These are phyloP conservation scores for Neostapfia colusana DNA, from an alignment of 176 grass and related monocot genomes.

Conservation along the genomic window DNA sequence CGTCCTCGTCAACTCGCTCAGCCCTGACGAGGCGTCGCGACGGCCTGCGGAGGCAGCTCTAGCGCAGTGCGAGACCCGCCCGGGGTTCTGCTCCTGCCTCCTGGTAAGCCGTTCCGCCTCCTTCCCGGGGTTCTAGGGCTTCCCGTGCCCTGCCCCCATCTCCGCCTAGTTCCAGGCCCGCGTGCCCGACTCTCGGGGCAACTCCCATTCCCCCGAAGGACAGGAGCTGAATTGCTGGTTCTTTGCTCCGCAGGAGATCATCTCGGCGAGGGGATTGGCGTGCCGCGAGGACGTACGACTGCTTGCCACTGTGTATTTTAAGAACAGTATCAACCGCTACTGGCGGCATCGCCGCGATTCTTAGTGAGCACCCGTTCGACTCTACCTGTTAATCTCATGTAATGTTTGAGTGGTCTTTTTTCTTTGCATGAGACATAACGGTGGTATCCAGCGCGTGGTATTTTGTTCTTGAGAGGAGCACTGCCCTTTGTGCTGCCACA, in stretches of 20 bases:
- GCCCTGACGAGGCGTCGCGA: conserved; percentile 66
- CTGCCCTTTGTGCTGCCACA: background rate
- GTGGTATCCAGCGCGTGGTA: background rate
- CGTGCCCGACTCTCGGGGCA: background rate
- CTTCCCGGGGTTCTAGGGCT: conserved; percentile 35
- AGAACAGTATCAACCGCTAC: conserved; percentile 96
- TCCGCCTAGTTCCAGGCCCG: background rate
- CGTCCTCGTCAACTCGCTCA: conserved; percentile 82
- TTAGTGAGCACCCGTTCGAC: conserved; percentile 43
- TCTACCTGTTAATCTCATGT: background rate
- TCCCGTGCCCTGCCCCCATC: background rate
- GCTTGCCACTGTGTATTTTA: conserved; percentile 92
- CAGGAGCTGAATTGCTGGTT: conserved; percentile 22
- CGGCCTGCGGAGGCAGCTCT: conserved; percentile 79
- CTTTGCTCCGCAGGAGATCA: conserved; percentile 70
- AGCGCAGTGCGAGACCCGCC: conserved; percentile 79
- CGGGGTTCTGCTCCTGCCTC: conserved; percentile 93
- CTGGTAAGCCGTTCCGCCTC: conserved; percentile 55
- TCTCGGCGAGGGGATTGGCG: conserved; percentile 66
- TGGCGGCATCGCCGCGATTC: conserved; percentile 84
- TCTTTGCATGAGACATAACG: background rate
- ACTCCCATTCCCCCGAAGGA: background rate
- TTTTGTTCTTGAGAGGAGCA: background rate
- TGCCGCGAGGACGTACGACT: conserved; percentile 89
- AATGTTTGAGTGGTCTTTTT: background rate